These are phyloP conservation scores for Populus tremula DNA, from an alignment of 345 rosid genomes.

Conservation along the genomic window DNA sequence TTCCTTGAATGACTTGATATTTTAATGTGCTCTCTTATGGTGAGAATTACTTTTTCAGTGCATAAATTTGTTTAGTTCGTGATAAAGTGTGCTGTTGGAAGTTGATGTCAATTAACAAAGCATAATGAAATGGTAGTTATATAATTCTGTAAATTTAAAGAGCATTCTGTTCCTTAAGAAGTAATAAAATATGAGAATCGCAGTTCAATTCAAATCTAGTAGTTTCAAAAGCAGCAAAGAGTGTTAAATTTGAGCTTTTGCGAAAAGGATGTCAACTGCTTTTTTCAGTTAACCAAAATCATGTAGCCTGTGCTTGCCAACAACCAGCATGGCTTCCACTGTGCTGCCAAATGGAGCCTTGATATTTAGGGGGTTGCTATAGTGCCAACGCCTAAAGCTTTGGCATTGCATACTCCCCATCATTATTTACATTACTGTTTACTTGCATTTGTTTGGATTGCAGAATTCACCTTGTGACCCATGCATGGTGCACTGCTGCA, in stretches of 20 bases:
- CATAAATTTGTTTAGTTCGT: neutral
- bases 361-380: neutral
- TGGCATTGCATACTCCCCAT: neutral
- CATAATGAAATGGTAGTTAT: neutral
- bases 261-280: neutral
- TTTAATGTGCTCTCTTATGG: neutral
- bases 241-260: neutral
- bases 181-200: neutral
- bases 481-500: slow-evolving; percentile 24
- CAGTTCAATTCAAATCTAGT: neutral
- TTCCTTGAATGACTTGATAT: neutral
- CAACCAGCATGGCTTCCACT: neutral
- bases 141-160: neutral
- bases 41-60: neutral
- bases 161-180: neutral
- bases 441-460: slow-evolving; percentile 16
- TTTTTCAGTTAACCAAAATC: neutral
- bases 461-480: slow-evolving; percentile 78
- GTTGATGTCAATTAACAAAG: neutral
- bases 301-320: neutral
- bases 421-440: neutral
- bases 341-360: neutral
- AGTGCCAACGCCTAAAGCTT: neutral
- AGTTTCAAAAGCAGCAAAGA: neutral
- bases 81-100: neutral